Evolutionary conservation across 495 filamentous ascomycete genomes (phyloP).

Genomic region (Neurospora discreta): DNA sequence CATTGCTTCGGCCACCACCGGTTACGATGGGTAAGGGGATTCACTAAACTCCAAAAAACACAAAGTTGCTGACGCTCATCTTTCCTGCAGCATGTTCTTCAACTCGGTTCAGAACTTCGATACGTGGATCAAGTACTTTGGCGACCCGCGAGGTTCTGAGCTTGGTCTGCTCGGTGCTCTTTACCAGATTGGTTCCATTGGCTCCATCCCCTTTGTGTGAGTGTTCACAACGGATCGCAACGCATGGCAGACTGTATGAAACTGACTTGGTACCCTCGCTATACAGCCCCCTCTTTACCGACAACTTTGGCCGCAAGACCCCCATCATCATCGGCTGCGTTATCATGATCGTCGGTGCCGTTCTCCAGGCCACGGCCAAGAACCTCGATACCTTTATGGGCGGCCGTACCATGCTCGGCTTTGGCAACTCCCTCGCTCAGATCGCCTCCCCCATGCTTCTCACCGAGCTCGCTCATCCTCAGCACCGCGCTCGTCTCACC

Average conservation of each 20-base stretch:
- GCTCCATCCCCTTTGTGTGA: conserved; percentile 53
- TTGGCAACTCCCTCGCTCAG: conserved; percentile 48
- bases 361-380: conserved; percentile 41
- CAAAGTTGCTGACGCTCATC: conserved; percentile 7
- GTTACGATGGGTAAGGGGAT: conserved; percentile 49
- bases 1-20: conserved; percentile 51
- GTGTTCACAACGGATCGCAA: conserved; percentile 7
- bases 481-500: conserved; percentile 55
- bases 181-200: conserved; percentile 56
- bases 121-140: conserved; percentile 39
- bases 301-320: conserved; percentile 49
- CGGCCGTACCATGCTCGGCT: conserved; percentile 42
- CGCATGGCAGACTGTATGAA: background rate
- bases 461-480: conserved; percentile 54
- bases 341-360: conserved; percentile 53
- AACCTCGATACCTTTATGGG: conserved; percentile 36
- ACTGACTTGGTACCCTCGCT: conserved; percentile 11
- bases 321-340: conserved; percentile 51
- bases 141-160: conserved; percentile 37
- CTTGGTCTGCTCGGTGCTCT: conserved; percentile 57
- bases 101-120: conserved; percentile 43
- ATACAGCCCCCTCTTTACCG: conserved; percentile 45
- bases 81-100: conserved; percentile 38
- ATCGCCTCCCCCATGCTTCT: conserved; percentile 52
- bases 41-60: background rate